Evolutionary conservation across 1,139 yeast species (phyloP), one percentile per base, ranked within the genome.

Genomic region (Komagataea norvegica): DNA sequence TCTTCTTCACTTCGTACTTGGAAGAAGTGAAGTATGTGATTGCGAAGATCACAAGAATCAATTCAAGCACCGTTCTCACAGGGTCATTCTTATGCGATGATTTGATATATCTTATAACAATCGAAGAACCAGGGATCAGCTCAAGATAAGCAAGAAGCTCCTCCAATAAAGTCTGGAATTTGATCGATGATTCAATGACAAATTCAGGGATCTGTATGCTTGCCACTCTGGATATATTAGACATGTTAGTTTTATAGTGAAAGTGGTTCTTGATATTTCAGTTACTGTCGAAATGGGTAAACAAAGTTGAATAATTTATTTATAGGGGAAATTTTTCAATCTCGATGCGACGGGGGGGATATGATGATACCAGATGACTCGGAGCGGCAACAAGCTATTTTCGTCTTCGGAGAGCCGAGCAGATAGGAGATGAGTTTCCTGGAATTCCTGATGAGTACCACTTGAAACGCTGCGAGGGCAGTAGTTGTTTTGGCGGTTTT

Each of bases 71-170:
- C 2, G 97, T 85, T 52, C 98, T 75, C 43, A 87, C 72, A 1
- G 99, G 99, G 60, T 91, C 99, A 62, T 91, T 77, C 58, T 87
- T 89, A 59, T 89, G 89, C 4, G 96, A 87, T n/a, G 88, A 80
- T 49, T 73, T 74, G 54, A 91, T 80, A 60, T 91, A 91, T 42
- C 89, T 70, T 34, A 85, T 67, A 15, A 87, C 61, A 40, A 83
- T 74, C 25, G 72, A 70, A 13, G 96, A 95, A 28, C 97, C 97
- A 2, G 98, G 98, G 19, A 86, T 45, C 26, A 42, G 18, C 27
- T 51, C 53, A 4, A 50, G 31, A 29, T 41, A 41, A 4, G 20
- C 29, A 6, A 29, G 20, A 5, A 32, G 16, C 9, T 37, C 44
- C 9, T 33, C 19, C 5, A 33, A 32, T 6, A 33, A 13, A 9